These are phyloP conservation scores for Chondrostereum purpureum DNA, from an alignment of 1,284 basidiomycete genomes.

Conservation along the genomic window DNA sequence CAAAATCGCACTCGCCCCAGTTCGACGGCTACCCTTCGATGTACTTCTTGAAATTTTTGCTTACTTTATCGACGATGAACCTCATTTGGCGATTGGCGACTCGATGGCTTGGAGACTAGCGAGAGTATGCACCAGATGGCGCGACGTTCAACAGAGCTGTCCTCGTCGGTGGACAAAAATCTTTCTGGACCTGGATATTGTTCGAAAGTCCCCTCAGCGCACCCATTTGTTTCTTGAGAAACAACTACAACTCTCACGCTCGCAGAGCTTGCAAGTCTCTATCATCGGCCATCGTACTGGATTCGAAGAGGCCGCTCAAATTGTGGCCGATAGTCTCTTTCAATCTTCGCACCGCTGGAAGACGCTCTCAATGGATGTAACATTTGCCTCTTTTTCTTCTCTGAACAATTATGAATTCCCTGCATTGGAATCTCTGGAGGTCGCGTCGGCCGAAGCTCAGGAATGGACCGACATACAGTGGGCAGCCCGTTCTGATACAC, in stretches of 20 bases:
- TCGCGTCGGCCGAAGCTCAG: background rate
- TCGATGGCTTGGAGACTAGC: background rate
- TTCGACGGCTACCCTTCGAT: background rate
- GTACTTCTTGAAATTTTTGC: background rate
- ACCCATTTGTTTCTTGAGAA: background rate
- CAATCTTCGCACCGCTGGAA: background rate
- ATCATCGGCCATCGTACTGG: background rate
- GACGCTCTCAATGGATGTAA: background rate
- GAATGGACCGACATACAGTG: background rate
- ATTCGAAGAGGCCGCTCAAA: background rate
- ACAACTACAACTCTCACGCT: background rate
- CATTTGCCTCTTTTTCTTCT: background rate
- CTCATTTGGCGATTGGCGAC: background rate
- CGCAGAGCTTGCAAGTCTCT: background rate
- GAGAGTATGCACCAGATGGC: background rate
- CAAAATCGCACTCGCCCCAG: background rate
- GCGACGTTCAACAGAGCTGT: background rate
- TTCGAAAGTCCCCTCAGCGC: background rate
- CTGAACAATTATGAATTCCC: background rate
- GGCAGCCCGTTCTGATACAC: background rate
- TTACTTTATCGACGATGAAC: background rate
- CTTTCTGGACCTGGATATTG: background rate
- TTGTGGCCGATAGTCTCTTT: background rate
- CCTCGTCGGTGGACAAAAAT: background rate
- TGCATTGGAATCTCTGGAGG: background rate